Evolutionary conservation across 257 asterid genomes (phyloP).

Genomic region (Dorcoceras hygrometricum): DNA sequence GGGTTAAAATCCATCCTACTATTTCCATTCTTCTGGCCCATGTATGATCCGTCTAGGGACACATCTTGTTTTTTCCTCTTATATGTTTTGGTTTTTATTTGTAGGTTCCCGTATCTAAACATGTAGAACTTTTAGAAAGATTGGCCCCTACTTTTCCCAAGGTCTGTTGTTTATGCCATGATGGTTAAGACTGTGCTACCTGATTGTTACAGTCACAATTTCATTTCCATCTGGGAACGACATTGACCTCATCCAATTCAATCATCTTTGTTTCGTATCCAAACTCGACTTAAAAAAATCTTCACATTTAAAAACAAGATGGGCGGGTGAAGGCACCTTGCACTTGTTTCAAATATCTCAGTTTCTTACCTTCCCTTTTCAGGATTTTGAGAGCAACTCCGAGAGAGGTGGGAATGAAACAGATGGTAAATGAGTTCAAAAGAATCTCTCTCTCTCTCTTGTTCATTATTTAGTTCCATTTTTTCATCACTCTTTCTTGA

Average conservation of each 20-base stretch:
- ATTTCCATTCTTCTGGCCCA: slow-evolving; percentile 1
- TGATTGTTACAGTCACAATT: slow-evolving; percentile 9
- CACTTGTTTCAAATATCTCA: slow-evolving; percentile 15
- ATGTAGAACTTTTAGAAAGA: slow-evolving; percentile 47
- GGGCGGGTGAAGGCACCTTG: slow-evolving; percentile 18
- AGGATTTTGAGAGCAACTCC: slow-evolving; percentile 47
- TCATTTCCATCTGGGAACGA: slow-evolving; percentile 14
- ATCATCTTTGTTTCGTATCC: slow-evolving; percentile 1
- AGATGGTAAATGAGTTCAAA: slow-evolving; percentile 41
- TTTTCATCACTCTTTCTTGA: slow-evolving; percentile 24
- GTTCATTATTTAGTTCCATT: slow-evolving; percentile 10
- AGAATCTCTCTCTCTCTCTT: slow-evolving; percentile 20
- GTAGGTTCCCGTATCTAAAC: slow-evolving; percentile 53
- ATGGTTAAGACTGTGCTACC: slow-evolving; percentile 31
- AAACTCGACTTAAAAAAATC: not conserved
- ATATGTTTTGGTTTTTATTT: slow-evolving; percentile 21
- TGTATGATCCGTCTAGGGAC: slow-evolving; percentile 18
- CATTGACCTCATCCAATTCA: slow-evolving; percentile 18
- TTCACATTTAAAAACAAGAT: not conserved
- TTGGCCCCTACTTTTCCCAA: slow-evolving; percentile 59
- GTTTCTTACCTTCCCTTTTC: slow-evolving; percentile 33
- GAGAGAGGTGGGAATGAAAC: slow-evolving; percentile 45
- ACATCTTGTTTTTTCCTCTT: slow-evolving; percentile 13
- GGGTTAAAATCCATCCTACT: slow-evolving; percentile 8
- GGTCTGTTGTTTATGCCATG: slow-evolving; percentile 49